phyloP scores from a whole-genome alignment of 495 filamentous ascomycete genomes.

The Hypoxylon lenormandii region DNA sequence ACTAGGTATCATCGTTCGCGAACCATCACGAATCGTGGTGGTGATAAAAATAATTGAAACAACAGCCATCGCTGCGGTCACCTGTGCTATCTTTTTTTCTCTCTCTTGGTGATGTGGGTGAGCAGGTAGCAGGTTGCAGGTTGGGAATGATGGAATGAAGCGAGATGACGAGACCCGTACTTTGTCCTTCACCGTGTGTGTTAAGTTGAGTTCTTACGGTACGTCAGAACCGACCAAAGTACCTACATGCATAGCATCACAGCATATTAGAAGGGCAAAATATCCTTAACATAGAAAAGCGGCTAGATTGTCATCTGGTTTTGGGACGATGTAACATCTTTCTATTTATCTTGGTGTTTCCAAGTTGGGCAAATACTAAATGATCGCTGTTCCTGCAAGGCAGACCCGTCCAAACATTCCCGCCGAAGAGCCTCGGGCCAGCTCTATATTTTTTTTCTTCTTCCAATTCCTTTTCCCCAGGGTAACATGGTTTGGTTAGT shows the following conservation, averaged over 20 bases:
- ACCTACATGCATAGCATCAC: background rate
- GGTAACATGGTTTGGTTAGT: background rate
- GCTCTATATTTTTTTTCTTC: background rate
- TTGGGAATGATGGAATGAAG: background rate
- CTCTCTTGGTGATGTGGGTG: no score
- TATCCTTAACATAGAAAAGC: conserved; percentile 16
- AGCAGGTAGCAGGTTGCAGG: no score
- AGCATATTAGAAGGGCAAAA: conserved; percentile 6
- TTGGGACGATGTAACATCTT: conserved; percentile 38
- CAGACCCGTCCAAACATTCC: conserved; percentile 23
- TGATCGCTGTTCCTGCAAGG: conserved; percentile 40
- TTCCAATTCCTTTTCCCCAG: conserved; percentile 1
- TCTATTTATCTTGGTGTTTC: conserved; percentile 9
- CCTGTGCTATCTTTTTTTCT: no score
- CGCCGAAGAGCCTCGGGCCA: conserved; percentile 13
- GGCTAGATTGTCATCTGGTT: conserved; percentile 16
- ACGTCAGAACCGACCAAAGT: background rate
- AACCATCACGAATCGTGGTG: no score
- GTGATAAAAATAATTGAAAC: no score
- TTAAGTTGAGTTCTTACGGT: background rate
- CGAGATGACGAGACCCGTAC: background rate
- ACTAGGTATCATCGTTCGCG: no score
- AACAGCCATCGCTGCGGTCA: no score
- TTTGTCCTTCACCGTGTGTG: no score
- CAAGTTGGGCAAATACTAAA: conserved; percentile 29